These are phyloP conservation scores for Globisporangium radiosum DNA, from an alignment of 352 stramenopile species.

Conservation along the genomic window DNA sequence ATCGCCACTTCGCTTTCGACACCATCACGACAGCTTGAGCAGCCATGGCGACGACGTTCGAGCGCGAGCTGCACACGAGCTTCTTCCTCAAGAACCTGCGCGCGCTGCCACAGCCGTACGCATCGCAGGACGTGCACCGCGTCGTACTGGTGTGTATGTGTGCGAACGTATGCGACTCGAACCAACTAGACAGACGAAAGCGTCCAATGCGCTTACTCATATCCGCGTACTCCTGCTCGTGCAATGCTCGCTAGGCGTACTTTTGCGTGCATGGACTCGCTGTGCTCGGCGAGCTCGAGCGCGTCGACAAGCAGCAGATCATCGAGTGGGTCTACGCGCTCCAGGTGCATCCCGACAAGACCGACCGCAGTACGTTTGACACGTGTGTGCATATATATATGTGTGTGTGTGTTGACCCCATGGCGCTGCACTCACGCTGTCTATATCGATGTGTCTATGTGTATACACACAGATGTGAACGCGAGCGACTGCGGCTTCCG, in stretches of 20 bases:
- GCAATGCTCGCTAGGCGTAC: slow-evolving; percentile 36
- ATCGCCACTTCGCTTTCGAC: background rate
- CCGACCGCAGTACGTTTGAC: slow-evolving; percentile 35
- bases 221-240: background rate
- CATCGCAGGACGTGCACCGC: slow-evolving; percentile 74
- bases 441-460: background rate
- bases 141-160: slow-evolving; percentile 53
- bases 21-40: background rate
- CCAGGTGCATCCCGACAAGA: slow-evolving; percentile 65
- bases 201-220: no score
- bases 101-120: slow-evolving; percentile 60
- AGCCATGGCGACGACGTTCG: slow-evolving; percentile 24
- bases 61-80: slow-evolving; percentile 66
- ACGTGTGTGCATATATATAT: no score
- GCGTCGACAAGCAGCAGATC: slow-evolving; percentile 57
- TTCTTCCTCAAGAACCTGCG: slow-evolving; percentile 83
- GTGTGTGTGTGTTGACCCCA: no score
- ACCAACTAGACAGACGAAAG: no score
- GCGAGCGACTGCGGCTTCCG: slow-evolving; percentile 68
- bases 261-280: slow-evolving; percentile 83
- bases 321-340: slow-evolving; percentile 86
- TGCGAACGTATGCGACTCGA: no score
- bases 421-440: no score
- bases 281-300: slow-evolving; percentile 70
- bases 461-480: slow-evolving; percentile 27